phyloP scores from a whole-genome alignment of 768 basidiomycete species.

The Phallus indusiatus region DNA sequence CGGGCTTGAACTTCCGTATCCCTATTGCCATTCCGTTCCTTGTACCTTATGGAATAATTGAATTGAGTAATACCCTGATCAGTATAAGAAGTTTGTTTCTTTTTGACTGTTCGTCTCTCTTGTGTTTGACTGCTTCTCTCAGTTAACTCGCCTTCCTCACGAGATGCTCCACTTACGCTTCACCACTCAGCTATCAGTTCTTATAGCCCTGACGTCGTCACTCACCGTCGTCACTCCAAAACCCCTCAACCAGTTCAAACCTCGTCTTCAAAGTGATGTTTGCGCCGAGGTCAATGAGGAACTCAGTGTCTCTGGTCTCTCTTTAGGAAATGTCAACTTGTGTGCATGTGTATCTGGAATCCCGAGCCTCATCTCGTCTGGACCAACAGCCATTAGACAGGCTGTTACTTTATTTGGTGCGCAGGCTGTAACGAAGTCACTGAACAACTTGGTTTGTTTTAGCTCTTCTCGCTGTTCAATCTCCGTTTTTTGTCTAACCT shows the following conservation, averaged over 20 bases:
- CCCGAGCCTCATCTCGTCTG: conserved; percentile 24
- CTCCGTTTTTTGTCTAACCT: neutral
- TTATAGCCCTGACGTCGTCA: neutral
- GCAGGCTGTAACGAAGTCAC: conserved; percentile 17
- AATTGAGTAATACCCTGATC: neutral
- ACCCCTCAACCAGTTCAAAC: neutral
- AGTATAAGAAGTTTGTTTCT: neutral
- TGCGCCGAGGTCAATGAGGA: conserved; percentile 30
- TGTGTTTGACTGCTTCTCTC: neutral
- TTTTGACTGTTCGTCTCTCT: neutral
- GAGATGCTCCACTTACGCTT: too few relatives aligned
- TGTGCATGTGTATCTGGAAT: conserved; percentile 37
- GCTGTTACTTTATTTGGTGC: conserved; percentile 25
- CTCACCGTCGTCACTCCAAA: neutral
- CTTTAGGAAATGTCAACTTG: conserved; percentile 19
- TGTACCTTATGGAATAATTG: neutral
- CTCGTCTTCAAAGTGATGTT: conserved; percentile 20
- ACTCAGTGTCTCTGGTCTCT: conserved; percentile 20
- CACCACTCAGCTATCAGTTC: neutral
- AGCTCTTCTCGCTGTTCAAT: neutral
- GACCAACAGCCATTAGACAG: conserved; percentile 20
- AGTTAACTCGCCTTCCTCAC: neutral
- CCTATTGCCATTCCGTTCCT: too few relatives aligned
- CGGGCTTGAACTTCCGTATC: too few relatives aligned
- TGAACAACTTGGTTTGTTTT: conserved; percentile 29